Conservation (phyloP, 1,284 basidiomycete species). For the Ganoderma lucidum region DNA sequence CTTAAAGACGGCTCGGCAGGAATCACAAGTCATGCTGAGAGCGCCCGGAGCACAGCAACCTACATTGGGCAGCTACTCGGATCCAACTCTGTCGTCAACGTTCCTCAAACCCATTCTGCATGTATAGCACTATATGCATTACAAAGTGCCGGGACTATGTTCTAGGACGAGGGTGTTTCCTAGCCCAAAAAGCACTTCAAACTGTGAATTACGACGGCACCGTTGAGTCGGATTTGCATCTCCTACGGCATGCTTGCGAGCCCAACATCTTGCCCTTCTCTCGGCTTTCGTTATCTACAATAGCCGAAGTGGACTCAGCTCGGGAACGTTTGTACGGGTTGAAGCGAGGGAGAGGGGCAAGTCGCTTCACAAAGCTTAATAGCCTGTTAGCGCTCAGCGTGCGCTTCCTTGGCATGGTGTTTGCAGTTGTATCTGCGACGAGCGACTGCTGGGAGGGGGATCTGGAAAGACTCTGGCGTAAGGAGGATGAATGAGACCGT, state of each 20-base stretch:
- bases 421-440: constrained; percentile 5
- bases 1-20: background rate
- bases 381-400: constrained; percentile 12
- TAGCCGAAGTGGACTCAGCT: constrained; percentile 44
- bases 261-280: background rate
- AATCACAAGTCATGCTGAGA: background rate
- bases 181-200: background rate
- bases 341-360: constrained; percentile 44
- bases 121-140: background rate
- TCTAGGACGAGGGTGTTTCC: background rate
- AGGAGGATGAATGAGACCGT: constrained; percentile 21
- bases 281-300: constrained; percentile 24
- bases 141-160: background rate
- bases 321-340: constrained; percentile 42
- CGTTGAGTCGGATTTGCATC: constrained; percentile 1
- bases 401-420: background rate
- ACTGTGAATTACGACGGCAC: background rate
- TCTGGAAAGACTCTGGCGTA: constrained; percentile 18
- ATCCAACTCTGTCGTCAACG: background rate
- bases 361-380: constrained; percentile 29
- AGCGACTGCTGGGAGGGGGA: constrained; percentile 16
- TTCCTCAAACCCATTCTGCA: no score
- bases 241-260: background rate
- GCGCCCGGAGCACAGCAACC: constrained; percentile 4
- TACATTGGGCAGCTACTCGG: background rate